phyloP scores from a whole-genome alignment of 768 basidiomycete genomes.

The Peribolospora kevripleyi region DNA sequence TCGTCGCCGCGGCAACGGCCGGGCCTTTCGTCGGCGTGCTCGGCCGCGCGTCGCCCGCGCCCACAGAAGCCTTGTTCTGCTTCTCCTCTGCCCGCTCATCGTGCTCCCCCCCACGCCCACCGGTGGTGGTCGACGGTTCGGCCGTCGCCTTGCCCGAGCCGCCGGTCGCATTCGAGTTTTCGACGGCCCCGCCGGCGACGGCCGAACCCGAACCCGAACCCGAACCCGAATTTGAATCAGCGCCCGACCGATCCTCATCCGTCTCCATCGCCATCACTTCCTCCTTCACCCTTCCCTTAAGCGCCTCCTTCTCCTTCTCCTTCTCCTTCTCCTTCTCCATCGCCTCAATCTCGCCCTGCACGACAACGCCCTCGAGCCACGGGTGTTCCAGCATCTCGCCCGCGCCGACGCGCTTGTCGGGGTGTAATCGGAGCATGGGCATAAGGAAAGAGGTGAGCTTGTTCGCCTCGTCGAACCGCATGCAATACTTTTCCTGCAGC shows the following conservation, averaged over 20 bases:
- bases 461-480: constrained; percentile 58
- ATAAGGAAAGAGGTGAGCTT: constrained; percentile 52
- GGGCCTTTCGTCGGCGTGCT: neutral
- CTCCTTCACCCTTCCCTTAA: constrained; percentile 14
- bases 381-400: constrained; percentile 59
- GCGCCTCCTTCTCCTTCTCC: constrained; percentile 19
- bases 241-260: no score
- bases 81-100: no score
- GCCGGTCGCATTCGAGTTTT: no score
- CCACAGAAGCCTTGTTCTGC: no score
- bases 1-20: no score
- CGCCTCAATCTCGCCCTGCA: constrained; percentile 76
- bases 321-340: constrained; percentile 34
- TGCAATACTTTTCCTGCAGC: constrained; percentile 69
- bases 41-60: no score
- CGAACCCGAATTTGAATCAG: no score
- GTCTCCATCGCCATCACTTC: no score
- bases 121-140: no score
- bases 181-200: neutral
- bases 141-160: no score
- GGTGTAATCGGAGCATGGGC: constrained; percentile 74
- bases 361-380: constrained; percentile 59
- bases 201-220: no score
- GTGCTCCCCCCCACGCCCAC: no score
- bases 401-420: constrained; percentile 70